Base-by-base conservation (phyloP, 2,329 filamentous ascomycete genomes). In the Bimuria novae-zelandiae region DNA sequence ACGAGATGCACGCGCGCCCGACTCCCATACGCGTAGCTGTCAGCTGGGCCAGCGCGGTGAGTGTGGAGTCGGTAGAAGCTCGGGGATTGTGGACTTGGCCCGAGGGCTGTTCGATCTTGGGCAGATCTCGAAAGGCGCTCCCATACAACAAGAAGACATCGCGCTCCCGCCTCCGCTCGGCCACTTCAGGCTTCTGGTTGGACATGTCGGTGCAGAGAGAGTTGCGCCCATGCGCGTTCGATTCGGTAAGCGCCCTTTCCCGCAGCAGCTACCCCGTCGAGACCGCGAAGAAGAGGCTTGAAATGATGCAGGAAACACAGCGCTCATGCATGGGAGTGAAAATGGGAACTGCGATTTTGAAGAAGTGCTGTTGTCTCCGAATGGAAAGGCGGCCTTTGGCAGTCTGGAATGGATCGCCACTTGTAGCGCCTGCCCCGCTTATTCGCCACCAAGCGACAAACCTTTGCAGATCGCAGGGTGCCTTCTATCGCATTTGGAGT, bases 41-140 rank as follows among this genome's bases (percentile, higher is more conserved):
- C 27, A 75, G 61, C 54, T 76, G 74, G 19, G 65, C 69, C 42
- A 74, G 64, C 22, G 70, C 69, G 4, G 62, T 68, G 10, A 75
- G 60, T 14, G 68, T 64, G 25, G 68, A 60, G 48, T 74, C 70
- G 4, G 41, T 47, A 12, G 66, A 69, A 3, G 51, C 43, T 25
- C 47, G 62, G 19, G 70, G 55, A 12, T 51, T 36, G 54, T 67
- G 58, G 16, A 47, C 33, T n/a, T 16, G 14, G 14, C 17, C 11
- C 8, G 48, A 51, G 16, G 55, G 30, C 14, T 46, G 48, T 35
- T 62, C 55, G n/a, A 68, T 56, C 8, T 49, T 52, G 19, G 57
- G 61, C 12, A 69, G 58, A 17, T 66, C 55, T 39, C 58, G 61
- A 41, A 67, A 65, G 4, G 66, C 59, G 25, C 64, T 48, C 35